Conservation (phyloP, 768 basidiomycete species). For the Russula emetica region DNA sequence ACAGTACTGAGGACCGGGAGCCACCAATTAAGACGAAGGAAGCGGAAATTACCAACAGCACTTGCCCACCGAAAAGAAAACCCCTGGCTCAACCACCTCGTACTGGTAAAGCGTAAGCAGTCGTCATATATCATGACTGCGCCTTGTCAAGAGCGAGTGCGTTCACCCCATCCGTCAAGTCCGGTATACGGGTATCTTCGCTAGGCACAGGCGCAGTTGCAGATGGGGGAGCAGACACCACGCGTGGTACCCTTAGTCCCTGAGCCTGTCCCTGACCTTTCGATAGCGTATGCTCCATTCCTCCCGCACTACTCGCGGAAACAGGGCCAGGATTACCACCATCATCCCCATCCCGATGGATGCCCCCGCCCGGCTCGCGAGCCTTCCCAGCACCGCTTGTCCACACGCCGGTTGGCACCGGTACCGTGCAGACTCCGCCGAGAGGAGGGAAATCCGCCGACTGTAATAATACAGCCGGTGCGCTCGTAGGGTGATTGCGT, state of each 20-base stretch:
- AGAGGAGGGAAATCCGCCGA: conserved; percentile 35
- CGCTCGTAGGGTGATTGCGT: conserved; percentile 35
- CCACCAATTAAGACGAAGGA: not conserved
- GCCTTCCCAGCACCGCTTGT: conserved; percentile 24
- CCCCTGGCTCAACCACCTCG: conserved; percentile 51
- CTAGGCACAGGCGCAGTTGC: conserved; percentile 14
- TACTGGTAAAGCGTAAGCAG: conserved; percentile 47
- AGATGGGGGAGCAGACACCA: conserved; percentile 7
- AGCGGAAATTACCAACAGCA: conserved; percentile 1
- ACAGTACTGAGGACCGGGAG: conserved; percentile 11
- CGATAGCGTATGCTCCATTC: conserved; percentile 13
- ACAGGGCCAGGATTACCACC: not conserved
- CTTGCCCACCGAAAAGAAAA: conserved; percentile 47
- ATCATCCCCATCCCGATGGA: conserved; percentile 6
- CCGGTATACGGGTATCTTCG: conserved; percentile 72
- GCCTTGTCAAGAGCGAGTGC: conserved; percentile 52
- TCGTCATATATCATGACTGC: conserved; percentile 37
- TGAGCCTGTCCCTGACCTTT: conserved; percentile 5
- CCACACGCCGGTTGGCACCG: conserved; percentile 65
- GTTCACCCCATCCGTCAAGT: conserved; percentile 64
- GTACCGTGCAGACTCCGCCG: conserved; percentile 36
- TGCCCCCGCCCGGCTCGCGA: conserved; percentile 13
- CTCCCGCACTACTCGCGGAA: conserved; percentile 1
- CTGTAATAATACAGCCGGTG: conserved; percentile 36
- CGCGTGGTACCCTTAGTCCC: conserved; percentile 4